Base-by-base conservation (phyloP, 23 red algal species). In the Gracilaria caudata region DNA sequence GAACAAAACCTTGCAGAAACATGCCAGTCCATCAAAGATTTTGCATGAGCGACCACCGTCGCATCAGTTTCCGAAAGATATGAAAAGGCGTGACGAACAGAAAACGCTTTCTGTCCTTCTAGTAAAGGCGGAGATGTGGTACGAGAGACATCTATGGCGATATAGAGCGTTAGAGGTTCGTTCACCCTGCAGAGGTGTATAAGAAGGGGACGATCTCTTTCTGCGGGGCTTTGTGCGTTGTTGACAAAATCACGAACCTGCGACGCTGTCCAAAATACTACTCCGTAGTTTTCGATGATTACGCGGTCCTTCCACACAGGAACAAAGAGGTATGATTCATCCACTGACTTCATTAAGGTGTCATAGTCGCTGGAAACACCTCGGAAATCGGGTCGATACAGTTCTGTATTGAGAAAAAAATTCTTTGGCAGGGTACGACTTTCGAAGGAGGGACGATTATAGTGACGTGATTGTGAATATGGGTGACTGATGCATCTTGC, bases 1-100 rank as follows among this genome's bases (percentile, higher is more conserved):
- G 57, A 64, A 39, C 86, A 90, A 72, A 68, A 72, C 20, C 21
- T 73, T 54, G 86, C 73, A 34, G 86, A 90, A 54, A 49, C 43
- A 57, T 90, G 86, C 86, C 86, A 90, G 54, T 71, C 46, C n/a
- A 90, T 64, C 45, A 90, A 53, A 26, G 86, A 40, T 2, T 68
- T 80, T 47, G 86, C 73, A 3, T 78, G 74, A 16, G 86, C 72
- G 45, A 90, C 25, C 26, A 90, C 46, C 7, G 86, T 71, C 19
- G 80, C 80, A 46, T 84, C 57, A 43, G 80, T 54, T 51, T 84
- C 80, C 30, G 57, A 49, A 63, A 84, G 21, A 20, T 72, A 64
- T 25, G 80, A 64, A 25, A 84, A 11, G 7, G 63, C 80, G 16
- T 29, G 34, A 12, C 80, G 80, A 30, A 84, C 4, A 39, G 63